These are phyloP conservation scores for Trichomonas vaginalis DNA, from an alignment of 208 protist species.

Conservation along the genomic window DNA sequence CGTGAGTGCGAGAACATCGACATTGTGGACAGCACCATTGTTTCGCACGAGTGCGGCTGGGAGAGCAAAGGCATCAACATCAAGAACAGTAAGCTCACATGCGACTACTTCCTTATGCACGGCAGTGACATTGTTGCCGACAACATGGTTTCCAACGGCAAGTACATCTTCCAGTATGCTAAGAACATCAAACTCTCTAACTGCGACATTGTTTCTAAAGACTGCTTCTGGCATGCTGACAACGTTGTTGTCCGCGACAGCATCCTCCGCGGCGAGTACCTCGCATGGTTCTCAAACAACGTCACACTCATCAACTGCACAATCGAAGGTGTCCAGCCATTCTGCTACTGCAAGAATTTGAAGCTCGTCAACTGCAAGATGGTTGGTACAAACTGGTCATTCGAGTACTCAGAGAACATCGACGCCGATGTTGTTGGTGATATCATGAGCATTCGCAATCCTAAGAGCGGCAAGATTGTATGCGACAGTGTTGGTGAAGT, in stretches of 20 bases:
- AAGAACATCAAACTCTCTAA: not conserved
- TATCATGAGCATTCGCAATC: not conserved
- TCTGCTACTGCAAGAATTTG: not conserved
- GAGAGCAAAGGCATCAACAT: not conserved
- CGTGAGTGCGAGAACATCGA: not conserved
- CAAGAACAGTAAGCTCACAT: not conserved
- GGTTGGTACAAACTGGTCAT: not conserved
- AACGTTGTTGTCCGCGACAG: not conserved
- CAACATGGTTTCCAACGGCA: not conserved
- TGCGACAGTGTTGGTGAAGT: not conserved
- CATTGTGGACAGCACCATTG: not conserved
- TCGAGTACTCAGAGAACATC: not conserved
- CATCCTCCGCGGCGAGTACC: not conserved
- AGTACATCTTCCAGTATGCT: not conserved
- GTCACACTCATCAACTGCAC: not conserved
- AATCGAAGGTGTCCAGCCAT: not conserved
- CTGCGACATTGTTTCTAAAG: not conserved
- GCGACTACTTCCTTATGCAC: not conserved
- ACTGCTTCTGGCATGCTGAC: not conserved
- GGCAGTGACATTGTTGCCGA: not conserved
- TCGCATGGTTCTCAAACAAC: not conserved
- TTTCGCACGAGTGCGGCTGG: not conserved
- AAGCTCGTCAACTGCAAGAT: not conserved
- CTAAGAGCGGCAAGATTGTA: not conserved
- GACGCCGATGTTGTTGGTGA: not conserved